phyloP scores from a whole-genome alignment of 805 yeast species.

The Candida arabinofermentans region DNA sequence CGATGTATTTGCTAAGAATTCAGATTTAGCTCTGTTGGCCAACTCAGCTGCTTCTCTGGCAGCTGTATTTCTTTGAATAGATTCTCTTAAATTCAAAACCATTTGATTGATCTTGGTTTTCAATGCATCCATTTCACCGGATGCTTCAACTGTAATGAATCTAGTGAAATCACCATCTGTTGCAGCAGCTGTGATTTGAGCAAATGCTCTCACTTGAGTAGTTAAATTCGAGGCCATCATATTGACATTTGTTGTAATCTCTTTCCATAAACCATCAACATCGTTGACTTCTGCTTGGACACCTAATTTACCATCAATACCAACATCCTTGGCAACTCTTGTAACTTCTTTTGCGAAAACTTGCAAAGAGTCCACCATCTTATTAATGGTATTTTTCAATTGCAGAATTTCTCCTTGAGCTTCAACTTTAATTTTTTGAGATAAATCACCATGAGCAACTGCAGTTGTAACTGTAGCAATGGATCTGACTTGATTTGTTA shows the following conservation, averaged over 20 bases:
- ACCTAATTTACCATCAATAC: constrained; percentile 89
- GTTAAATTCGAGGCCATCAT: constrained; percentile 94
- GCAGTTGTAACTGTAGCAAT: constrained; percentile 91
- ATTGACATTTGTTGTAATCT: constrained; percentile 85
- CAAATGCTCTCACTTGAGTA: constrained; percentile 89
- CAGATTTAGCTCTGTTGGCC: constrained; percentile 86
- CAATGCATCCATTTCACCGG: constrained; percentile 82
- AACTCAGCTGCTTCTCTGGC: constrained; percentile 93
- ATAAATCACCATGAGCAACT: constrained; percentile 84
- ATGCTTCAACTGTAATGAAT: constrained; percentile 85
- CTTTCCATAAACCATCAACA: constrained; percentile 91
- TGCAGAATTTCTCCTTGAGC: constrained; percentile 90
- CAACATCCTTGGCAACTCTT: constrained; percentile 87
- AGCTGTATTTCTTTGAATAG: constrained; percentile 86
- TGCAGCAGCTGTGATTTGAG: constrained; percentile 90
- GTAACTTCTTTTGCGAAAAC: constrained; percentile 87
- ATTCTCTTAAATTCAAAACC: constrained; percentile 83
- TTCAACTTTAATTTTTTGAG: constrained; percentile 81
- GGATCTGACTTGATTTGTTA: constrained; percentile 84
- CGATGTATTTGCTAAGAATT: constrained; percentile 84
- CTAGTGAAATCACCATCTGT: constrained; percentile 91
- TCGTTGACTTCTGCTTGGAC: constrained; percentile 89
- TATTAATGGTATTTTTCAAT: constrained; percentile 79
- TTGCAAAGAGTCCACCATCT: constrained; percentile 89
- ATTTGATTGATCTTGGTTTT: constrained; percentile 68